phyloP scores from a whole-genome alignment of 441 rosid species.

The Populus hybrid region DNA sequence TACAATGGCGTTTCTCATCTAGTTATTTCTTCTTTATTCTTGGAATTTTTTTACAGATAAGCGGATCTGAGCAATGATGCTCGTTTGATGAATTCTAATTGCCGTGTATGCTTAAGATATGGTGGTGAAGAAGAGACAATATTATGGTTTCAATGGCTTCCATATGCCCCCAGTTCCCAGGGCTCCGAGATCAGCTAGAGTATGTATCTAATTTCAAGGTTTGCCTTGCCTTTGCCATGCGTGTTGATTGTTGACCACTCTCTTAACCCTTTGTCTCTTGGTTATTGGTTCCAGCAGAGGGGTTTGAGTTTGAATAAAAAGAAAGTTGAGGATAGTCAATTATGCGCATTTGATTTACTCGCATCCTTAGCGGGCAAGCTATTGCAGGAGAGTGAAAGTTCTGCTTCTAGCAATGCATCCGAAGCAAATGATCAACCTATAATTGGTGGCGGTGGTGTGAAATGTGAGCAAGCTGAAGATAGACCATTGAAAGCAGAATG shows the following conservation, averaged over 20 bases:
- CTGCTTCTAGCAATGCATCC: conserved; percentile 31
- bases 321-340: conserved; percentile 36
- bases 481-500: conserved; percentile 18
- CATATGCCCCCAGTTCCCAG: conserved; percentile 55
- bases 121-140: conserved; percentile 66
- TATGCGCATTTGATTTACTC: conserved; percentile 62
- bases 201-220: conserved; percentile 21
- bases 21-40: conserved; percentile 10
- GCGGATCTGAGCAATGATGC: conserved; percentile 23
- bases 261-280: conserved; percentile 17
- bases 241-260: conserved; percentile 7
- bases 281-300: conserved; percentile 43
- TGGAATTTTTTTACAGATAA: conserved; percentile 31
- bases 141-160: conserved; percentile 67
- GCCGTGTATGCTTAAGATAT: conserved; percentile 50
- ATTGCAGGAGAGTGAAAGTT: conserved; percentile 46
- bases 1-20: not conserved
- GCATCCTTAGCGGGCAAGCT: conserved; percentile 72
- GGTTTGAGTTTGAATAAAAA: conserved; percentile 32
- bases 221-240: not conserved
- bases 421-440: conserved; percentile 47
- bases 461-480: conserved; percentile 23
- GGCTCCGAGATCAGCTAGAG: conserved; percentile 84
- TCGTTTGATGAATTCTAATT: conserved; percentile 28
- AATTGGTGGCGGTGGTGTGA: conserved; percentile 33